Base-by-base conservation (phyloP, 441 rosid genomes). In the Brassica balearica region DNA sequence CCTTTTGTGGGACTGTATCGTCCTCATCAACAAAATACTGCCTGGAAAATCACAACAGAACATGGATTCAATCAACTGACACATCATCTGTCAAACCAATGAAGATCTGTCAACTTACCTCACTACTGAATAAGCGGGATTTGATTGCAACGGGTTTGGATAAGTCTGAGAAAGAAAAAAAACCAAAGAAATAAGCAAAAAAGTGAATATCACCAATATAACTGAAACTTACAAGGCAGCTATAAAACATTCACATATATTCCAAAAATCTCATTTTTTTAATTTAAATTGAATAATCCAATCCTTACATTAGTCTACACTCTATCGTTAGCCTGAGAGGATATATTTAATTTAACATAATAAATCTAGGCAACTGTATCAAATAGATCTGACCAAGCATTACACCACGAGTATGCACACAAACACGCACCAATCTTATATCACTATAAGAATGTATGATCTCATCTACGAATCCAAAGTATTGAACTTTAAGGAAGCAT, bases 81-180 rank as follows among this genome's bases (percentile, higher is more conserved):
- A 9, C 12, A n/a, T 38, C 59, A 76, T 58, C 67, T 73, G 5
- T 41, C 15, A 22, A 11, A 76, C n/a, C 4, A 69, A 70, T 10
- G 61, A 61, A 41, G 22, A 1, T 34, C 41, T 22, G 12, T 65
- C 6, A 12, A 82, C 97, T 88, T 72, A 91, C 99, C 89, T 87
- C 27, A 89, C 96, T 14, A 87, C 96, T 4, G 97, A 91, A 77
- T 93, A 93, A 10, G 97, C 88, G 67, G 96, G 89, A 83, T 95
- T 91, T 51, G 87, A 86, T 66, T 89, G 92, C 78, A 95, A 80
- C 3, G 97, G 97, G 79, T 93, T 89, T 22, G 91, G 83, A 82
- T 85, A 85, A 27, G 88, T 87, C 98, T 91, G 90, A 51, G 25
- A 53, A 55, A 27, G 10, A 20, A 60, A 14, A 80, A 72, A 10